Evolutionary conservation across 352 stramenopile species (phyloP).

Genomic region (Pythium insidiosum): DNA sequence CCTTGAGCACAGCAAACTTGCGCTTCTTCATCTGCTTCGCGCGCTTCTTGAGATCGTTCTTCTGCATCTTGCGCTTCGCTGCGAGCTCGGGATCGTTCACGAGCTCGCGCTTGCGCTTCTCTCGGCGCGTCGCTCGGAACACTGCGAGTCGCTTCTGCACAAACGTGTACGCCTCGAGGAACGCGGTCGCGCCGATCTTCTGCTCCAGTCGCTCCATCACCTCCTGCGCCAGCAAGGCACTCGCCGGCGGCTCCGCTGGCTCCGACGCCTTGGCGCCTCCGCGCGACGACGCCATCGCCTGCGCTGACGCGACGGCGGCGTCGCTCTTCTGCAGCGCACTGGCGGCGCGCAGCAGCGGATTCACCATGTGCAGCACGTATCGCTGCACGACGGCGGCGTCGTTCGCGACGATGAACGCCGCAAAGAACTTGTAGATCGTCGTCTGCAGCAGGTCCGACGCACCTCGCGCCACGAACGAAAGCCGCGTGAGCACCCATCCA

Average conservation of each 20-base stretch:
- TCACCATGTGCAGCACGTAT: conserved; percentile 78
- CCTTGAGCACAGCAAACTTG: conserved; percentile 83
- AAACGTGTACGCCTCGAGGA: conserved; percentile 78
- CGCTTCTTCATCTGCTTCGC: conserved; percentile 85
- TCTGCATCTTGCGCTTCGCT: conserved; percentile 74
- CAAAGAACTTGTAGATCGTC: conserved; percentile 84
- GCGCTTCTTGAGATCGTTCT: conserved; percentile 78
- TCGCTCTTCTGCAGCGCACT: conserved; percentile 45
- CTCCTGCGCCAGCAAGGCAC: conserved; percentile 65
- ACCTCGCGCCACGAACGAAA: conserved; percentile 71
- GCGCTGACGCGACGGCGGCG: conserved; percentile 9
- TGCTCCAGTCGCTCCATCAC: conserved; percentile 81
- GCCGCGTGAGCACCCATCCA: conserved; percentile 75
- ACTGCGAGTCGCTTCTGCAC: conserved; percentile 75
- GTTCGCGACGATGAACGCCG: conserved; percentile 55
- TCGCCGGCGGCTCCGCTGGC: conserved; percentile 28
- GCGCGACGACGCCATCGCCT: conserved; percentile 1
- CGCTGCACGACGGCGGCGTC: conserved; percentile 32
- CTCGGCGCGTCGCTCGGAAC: conserved; percentile 61
- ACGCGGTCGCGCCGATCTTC: conserved; percentile 62
- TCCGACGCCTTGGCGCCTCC: not conserved
- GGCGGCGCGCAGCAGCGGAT: conserved; percentile 71
- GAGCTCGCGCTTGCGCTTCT: conserved; percentile 72
- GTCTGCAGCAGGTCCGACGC: conserved; percentile 46
- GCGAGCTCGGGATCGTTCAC: conserved; percentile 67